Percentiles rank a stretch among this genome's conserved stretches.
phyloP scores from a whole-genome alignment of 345 rosid species.

The Euclidium syriacum region DNA sequence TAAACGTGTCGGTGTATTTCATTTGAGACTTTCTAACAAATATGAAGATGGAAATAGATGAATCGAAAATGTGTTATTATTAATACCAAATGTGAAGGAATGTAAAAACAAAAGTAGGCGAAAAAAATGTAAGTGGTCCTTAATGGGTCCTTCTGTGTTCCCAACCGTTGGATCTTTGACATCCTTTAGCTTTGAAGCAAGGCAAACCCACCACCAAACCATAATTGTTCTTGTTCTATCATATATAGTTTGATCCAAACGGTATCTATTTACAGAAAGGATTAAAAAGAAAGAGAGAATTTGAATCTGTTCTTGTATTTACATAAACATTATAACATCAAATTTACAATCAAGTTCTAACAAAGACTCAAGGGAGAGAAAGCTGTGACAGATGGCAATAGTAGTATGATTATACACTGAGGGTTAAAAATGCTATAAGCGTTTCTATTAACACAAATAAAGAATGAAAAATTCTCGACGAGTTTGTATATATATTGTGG shows the following conservation, averaged over 20 bases:
- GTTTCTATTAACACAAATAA: slow-evolving; percentile 22
- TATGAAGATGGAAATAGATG: not conserved
- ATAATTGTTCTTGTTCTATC: not conserved
- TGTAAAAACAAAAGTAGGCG: not conserved
- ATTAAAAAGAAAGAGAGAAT: not conserved
- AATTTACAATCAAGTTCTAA: slow-evolving; percentile 7
- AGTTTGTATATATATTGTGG: not conserved
- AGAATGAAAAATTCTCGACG: slow-evolving; percentile 15
- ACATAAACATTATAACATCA: not conserved
- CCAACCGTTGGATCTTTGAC: slow-evolving; percentile 25
- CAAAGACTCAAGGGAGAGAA: not conserved
- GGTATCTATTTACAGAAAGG: not conserved
- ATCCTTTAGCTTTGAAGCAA: slow-evolving; percentile 19
- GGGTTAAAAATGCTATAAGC: slow-evolving; percentile 4
- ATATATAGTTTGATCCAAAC: not conserved
- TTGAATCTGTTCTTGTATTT: not conserved
- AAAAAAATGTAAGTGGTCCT: slow-evolving; percentile 6
- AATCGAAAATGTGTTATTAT: not conserved
- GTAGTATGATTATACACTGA: not conserved
- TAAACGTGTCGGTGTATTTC: too few relatives aligned
- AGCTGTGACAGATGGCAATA: not conserved
- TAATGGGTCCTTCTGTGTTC: slow-evolving; percentile 1
- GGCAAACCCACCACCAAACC: slow-evolving; percentile 21
- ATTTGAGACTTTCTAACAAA: not conserved
- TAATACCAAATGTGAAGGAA: not conserved